Conservation (phyloP, 305 asterid genomes). For the Rubia peregrina region DNA sequence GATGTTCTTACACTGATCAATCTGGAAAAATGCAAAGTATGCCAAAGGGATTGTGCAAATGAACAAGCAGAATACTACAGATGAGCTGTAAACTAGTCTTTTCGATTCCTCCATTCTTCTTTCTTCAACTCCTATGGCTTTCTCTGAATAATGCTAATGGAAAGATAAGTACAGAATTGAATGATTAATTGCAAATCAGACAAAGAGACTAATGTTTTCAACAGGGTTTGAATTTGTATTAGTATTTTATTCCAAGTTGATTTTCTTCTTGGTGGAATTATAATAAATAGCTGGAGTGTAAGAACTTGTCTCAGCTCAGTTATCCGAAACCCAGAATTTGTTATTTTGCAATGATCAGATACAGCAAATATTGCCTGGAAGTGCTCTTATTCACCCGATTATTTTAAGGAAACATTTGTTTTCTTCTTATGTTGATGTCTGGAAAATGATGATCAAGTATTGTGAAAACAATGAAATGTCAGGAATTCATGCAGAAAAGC, state of each 20-base stretch:
- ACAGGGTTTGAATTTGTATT: neutral
- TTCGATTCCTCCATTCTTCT: constrained; percentile 18
- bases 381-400: no score
- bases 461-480: no score
- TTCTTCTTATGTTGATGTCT: no score
- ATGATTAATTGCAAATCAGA: neutral
- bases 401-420: no score
- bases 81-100: constrained; percentile 12
- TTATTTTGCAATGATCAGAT: neutral
- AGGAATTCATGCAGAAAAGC: no score
- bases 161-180: neutral
- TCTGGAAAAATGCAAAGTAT: constrained; percentile 19
- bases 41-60: constrained; percentile 17
- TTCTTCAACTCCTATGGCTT: neutral
- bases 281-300: constrained; percentile 12
- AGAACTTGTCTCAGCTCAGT: constrained; percentile 4
- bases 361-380: no score
- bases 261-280: neutral
- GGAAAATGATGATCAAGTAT: no score
- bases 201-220: neutral
- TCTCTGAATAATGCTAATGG: neutral
- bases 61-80: constrained; percentile 10
- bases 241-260: neutral
- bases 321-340: neutral
- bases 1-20: constrained; percentile 17